These are phyloP conservation scores for Botryosphaeria dothidea DNA, from an alignment of 2,329 filamentous ascomycete species.

Conservation along the genomic window DNA sequence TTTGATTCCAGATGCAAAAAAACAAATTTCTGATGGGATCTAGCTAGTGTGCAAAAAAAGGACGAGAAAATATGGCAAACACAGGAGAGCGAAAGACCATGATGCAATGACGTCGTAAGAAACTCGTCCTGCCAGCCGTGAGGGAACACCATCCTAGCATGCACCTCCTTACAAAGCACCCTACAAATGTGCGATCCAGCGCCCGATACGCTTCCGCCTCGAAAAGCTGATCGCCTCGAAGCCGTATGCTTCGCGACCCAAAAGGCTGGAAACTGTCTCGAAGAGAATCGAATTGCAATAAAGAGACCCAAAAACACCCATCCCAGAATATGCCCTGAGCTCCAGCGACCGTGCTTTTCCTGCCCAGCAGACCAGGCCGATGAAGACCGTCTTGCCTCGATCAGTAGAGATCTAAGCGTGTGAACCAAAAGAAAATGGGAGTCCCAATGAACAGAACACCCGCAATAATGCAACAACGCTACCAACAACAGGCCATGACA, in stretches of 20 bases:
- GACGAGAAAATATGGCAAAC: not conserved
- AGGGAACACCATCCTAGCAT: slow-evolving; percentile 13
- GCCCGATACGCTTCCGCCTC: slow-evolving; percentile 1
- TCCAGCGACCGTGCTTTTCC: slow-evolving; percentile 18
- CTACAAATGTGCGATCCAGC: slow-evolving; percentile 19
- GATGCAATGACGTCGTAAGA: slow-evolving; percentile 15
- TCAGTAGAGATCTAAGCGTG: slow-evolving; percentile 5
- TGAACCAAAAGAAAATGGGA: slow-evolving; percentile 13
- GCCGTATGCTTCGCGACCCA: not conserved
- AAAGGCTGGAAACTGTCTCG: not conserved
- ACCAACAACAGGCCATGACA: slow-evolving; percentile 16
- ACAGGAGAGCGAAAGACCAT: slow-evolving; percentile 15
- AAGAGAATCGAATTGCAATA: slow-evolving; percentile 10
- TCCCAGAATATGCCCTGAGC: slow-evolving; percentile 12
- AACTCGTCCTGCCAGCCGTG: slow-evolving; percentile 4
- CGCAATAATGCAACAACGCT: slow-evolving; percentile 20
- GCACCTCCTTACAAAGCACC: slow-evolving; percentile 10
- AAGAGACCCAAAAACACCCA: slow-evolving; percentile 15
- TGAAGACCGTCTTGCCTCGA: slow-evolving; percentile 18
- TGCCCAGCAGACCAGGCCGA: slow-evolving; percentile 18
- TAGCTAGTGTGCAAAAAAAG: not conserved
- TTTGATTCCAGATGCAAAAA: slow-evolving; percentile 7
- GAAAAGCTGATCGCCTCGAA: not conserved
- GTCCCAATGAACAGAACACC: slow-evolving; percentile 19
- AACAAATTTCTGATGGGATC: slow-evolving; percentile 5